Evolutionary conservation across 148 eudicot genomes (phyloP).

Genomic region (Vaccinium darrowii): DNA sequence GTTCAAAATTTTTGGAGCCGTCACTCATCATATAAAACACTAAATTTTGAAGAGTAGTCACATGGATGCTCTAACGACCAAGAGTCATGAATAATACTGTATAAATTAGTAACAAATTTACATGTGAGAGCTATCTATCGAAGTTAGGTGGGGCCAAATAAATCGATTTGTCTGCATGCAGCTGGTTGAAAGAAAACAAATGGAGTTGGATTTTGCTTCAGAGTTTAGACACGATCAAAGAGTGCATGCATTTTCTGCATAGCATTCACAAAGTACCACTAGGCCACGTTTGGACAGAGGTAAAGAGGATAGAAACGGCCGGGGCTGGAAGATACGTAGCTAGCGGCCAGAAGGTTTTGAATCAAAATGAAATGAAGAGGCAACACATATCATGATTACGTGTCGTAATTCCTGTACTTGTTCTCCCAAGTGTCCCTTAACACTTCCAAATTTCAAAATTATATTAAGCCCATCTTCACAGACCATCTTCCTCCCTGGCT

Average conservation of each 20-base stretch:
- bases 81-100: no score
- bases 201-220: no score
- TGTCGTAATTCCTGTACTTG: conserved; percentile 23
- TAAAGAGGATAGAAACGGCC: neutral
- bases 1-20: no score
- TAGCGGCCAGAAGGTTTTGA: neutral
- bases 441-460: neutral
- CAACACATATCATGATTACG: conserved; percentile 21
- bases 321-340: neutral
- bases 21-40: no score
- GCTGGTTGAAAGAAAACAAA: no score
- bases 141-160: no score
- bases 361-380: neutral
- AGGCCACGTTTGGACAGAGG: neutral
- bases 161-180: no score
- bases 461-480: neutral
- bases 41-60: no score
- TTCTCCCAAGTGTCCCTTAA: conserved; percentile 21
- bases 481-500: neutral
- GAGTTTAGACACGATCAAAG: neutral
- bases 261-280: no score
- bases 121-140: no score
- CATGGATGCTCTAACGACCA: no score
- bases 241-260: neutral
- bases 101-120: no score